Percentiles rank a stretch among this genome's conserved stretches.
These are phyloP conservation scores for Penicillium sp. DNA, from an alignment of 2,329 filamentous ascomycete genomes.

Conservation along the genomic window DNA sequence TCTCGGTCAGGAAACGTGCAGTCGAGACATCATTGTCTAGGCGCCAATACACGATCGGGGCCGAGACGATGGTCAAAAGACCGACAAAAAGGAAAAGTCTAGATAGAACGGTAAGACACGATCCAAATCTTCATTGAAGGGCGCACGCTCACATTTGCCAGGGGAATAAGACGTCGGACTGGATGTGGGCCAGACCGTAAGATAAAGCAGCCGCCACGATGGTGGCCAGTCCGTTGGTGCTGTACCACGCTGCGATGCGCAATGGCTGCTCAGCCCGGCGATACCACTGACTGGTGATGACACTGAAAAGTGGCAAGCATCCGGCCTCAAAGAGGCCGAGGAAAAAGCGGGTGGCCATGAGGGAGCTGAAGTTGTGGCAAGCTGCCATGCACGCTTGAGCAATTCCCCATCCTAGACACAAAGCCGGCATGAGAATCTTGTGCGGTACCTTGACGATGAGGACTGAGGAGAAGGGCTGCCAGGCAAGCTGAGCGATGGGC, in stretches of 20 bases:
- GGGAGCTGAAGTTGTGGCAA: slow-evolving; percentile 45
- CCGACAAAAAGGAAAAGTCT: slow-evolving; percentile 62
- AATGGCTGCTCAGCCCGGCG: slow-evolving; percentile 59
- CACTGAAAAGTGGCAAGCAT: slow-evolving; percentile 46
- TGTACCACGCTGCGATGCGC: slow-evolving; percentile 65
- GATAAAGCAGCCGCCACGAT: slow-evolving; percentile 58
- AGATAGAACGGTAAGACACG: neutral
- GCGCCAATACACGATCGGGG: slow-evolving; percentile 58
- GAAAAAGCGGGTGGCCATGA: slow-evolving; percentile 53
- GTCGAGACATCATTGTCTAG: slow-evolving; percentile 59
- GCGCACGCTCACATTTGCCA: slow-evolving; percentile 50
- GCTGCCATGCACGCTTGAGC: slow-evolving; percentile 50
- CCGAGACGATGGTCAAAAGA: slow-evolving; percentile 58
- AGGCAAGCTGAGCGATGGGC: slow-evolving; percentile 59
- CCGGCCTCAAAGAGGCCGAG: slow-evolving; percentile 55
- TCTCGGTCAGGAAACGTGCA: slow-evolving; percentile 48
- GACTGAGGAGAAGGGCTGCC: slow-evolving; percentile 60
- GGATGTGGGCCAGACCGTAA: slow-evolving; percentile 57
- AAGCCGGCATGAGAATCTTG: slow-evolving; percentile 55
- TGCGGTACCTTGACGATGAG: slow-evolving; percentile 63
- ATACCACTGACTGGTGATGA: slow-evolving; percentile 50
- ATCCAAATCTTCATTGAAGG: neutral
- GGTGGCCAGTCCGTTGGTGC: slow-evolving; percentile 58
- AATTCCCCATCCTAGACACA: slow-evolving; percentile 51
- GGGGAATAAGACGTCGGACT: slow-evolving; percentile 41